These are phyloP conservation scores for Pyrenophora seminiperda DNA, from an alignment of 2,329 filamentous ascomycete genomes.

Conservation along the genomic window DNA sequence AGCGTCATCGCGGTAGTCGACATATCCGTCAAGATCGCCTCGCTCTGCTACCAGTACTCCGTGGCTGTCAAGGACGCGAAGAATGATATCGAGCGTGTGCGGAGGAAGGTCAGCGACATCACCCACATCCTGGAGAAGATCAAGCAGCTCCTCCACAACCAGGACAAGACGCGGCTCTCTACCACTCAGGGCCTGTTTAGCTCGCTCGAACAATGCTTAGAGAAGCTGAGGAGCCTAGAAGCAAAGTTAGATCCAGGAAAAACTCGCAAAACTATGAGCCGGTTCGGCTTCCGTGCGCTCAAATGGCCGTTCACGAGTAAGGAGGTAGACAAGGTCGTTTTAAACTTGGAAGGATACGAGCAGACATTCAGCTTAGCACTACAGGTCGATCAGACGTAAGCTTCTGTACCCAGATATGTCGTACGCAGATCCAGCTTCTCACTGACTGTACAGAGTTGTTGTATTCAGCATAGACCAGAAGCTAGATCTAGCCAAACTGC, in stretches of 20 bases:
- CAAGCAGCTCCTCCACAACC: constrained; percentile 33
- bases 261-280: constrained; percentile 37
- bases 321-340: constrained; percentile 38
- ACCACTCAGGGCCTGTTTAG: constrained; percentile 28
- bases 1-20: constrained; percentile 50
- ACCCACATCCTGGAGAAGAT: constrained; percentile 31
- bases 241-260: constrained; percentile 19
- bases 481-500: constrained; percentile 20
- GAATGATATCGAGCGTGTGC: constrained; percentile 43
- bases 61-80: constrained; percentile 28
- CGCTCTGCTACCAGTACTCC: constrained; percentile 47
- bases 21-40: constrained; percentile 45
- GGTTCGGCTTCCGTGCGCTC: constrained; percentile 42
- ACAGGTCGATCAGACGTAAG: constrained; percentile 46
- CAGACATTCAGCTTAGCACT: constrained; percentile 38
- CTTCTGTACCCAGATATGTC: constrained; percentile 25
- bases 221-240: constrained; percentile 19
- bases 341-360: constrained; percentile 34
- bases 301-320: constrained; percentile 50
- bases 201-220: constrained; percentile 22
- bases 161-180: constrained; percentile 31
- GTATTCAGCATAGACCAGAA: constrained; percentile 15
- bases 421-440: constrained; percentile 6
- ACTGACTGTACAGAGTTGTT: constrained; percentile 8
- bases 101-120: constrained; percentile 34